Base-by-base conservation (phyloP, 2,329 filamentous ascomycete species). In the Daldinia sp. region DNA sequence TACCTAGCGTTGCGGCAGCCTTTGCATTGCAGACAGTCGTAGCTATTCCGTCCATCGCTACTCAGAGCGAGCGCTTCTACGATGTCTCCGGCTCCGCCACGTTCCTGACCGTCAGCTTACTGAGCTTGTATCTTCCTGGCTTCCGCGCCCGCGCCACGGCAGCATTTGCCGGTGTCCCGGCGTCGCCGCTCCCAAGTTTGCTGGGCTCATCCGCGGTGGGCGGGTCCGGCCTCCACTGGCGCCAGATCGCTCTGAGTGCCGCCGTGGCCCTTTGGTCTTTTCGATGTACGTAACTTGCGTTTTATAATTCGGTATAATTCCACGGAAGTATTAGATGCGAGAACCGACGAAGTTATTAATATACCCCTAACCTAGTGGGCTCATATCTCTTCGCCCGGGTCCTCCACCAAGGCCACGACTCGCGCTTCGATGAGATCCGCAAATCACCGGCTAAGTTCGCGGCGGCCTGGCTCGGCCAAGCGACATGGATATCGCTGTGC, bases 401-500 rank as follows among this genome's bases (percentile, higher is more conserved):
- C 66, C 79, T 85, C 9, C 74, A 81, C 37, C 79, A 87, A 37
- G 88, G 88, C 50, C 77, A 82, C 49, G 89, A 91, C 77, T 77
- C 78, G 19, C 79, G 80, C 52, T 82, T 82, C 71, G 77, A 81
- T 58, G 59, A 71, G 45, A 77, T 82, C 60, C 78, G 78, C 64
- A 71, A 69, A 10, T 73, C 74, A 1, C 74, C 77, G 0, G 57
- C 66, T 19, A 73, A 71, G 51, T 81, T 82, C 69, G 67, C 73
- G 2, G 71, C 43, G 43, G 76, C 77, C 11, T 83, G 77, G 64
- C 64, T 77, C 52, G 84, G 83, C 3, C 89, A 91, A 75, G 88
- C 88, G 5, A 82, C 83, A 0, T 91, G 88, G 89, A 86, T 91
- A 1, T 85, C 85, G 1, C 78, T 90, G n/a, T 88, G 86, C 73